Evolutionary conservation across 1,284 basidiomycete genomes (phyloP), one percentile per base, ranked within the genome.

Genomic region (Caloboletus firmus): DNA sequence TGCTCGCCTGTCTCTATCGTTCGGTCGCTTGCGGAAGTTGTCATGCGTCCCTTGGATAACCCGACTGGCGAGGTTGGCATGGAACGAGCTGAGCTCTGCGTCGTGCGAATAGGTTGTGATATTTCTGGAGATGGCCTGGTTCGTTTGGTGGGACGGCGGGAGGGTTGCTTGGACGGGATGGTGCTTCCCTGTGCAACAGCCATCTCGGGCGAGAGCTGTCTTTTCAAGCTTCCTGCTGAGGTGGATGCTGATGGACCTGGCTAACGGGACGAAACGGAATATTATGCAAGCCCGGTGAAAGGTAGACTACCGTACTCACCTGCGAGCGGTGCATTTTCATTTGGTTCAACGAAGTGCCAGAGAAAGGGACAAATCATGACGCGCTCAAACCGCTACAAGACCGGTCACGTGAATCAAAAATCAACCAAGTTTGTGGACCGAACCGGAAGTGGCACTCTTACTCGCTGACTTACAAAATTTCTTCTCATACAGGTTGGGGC

Each of bases 211-310:
- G 65, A 64, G 40, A 62, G 58, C 5, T 52, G 55, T 43, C 62
- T 57, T 35, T 63, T 68, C 44, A 65, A 41, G 53, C 49, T 59
- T 31, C 54, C 66, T 22, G 52, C 6, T 0, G 66, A 65, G 13
- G 44, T 43, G 12, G 60, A 66, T 4, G 59, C 20, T 1, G 56
- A 41, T 48, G 51, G 54, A 34, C 51, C 41, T 34, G 43, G 42
- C 62, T 68, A 51, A 24, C 24, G 11, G 32, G 6, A 26, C 6
- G 18, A 28, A 26, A 26, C 17, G 6, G 2, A 12, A 18, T 41
- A 10, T 18, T 7, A 45, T 22, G 41, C 30, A 7, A 35, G 22
- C 15, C 18, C 15, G 2, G 4, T 28, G 6, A 22, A 11, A n/a
- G 2, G 4, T 20, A 20, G 12, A 4, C 8, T 2, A 24, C 11